These are phyloP conservation scores for Trametes cinnabarina DNA, from an alignment of 768 basidiomycete species.

Conservation along the genomic window DNA sequence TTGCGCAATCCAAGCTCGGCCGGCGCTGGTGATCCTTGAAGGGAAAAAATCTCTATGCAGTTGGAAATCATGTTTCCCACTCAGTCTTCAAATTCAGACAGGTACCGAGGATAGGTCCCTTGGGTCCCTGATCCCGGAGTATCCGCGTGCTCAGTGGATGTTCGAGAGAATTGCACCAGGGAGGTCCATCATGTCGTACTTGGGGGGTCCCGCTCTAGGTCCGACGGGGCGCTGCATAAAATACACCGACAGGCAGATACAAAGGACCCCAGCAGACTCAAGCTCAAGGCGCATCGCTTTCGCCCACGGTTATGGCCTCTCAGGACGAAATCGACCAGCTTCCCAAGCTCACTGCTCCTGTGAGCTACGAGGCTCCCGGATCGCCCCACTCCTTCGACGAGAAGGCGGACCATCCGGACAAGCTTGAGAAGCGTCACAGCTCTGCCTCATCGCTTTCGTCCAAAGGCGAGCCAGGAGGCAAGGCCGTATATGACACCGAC, in stretches of 20 bases:
- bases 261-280: conserved; percentile 5
- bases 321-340: conserved; percentile 12
- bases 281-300: conserved; percentile 4
- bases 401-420: conserved; percentile 11
- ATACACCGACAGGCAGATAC: background rate
- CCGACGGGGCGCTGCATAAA: background rate
- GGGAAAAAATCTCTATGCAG: background rate
- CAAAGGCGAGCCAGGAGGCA: background rate
- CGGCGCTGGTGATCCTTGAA: too few relatives aligned
- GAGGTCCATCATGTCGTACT: conserved; percentile 10
- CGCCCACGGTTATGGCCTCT: conserved; percentile 6
- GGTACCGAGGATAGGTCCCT: conserved; percentile 4
- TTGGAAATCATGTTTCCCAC: background rate
- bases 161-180: conserved; percentile 13
- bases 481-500: conserved; percentile 6
- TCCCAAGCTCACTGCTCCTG: conserved; percentile 9
- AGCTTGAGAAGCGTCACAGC: conserved; percentile 8
- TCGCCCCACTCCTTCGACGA: conserved; percentile 7
- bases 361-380: background rate
- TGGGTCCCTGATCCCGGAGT: conserved; percentile 2
- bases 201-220: background rate
- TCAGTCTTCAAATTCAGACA: background rate
- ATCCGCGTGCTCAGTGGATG: background rate
- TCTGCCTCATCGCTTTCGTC: conserved; percentile 12
- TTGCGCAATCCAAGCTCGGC: conserved; percentile 8